Conservation (phyloP, 2,329 filamentous ascomycete species). For the Epichloe typhina region DNA sequence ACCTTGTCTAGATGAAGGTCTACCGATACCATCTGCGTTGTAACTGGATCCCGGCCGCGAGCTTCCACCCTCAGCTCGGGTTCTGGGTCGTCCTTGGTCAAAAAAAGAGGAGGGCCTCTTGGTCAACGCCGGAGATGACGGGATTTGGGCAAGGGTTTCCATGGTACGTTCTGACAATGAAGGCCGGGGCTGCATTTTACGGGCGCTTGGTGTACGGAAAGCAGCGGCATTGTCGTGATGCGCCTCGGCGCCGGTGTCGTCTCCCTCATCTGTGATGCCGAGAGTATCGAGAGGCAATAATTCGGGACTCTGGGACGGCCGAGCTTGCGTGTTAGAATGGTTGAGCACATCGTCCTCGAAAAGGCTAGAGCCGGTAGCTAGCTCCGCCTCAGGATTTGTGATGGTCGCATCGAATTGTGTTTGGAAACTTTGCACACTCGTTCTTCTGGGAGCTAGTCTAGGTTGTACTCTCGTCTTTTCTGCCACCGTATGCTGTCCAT, state of each 20-base stretch:
- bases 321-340: neutral
- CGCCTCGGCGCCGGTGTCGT: neutral
- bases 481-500: conserved; percentile 1
- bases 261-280: neutral
- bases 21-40: conserved; percentile 46
- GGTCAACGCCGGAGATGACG: conserved; percentile 60
- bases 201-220: conserved; percentile 11
- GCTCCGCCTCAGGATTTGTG: neutral
- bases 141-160: conserved; percentile 66
- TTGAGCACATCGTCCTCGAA: neutral
- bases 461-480: conserved; percentile 6
- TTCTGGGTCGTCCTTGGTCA: conserved; percentile 44
- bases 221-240: conserved; percentile 7
- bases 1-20: conserved; percentile 33
- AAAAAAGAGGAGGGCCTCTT: conserved; percentile 62
- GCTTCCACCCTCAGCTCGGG: conserved; percentile 29
- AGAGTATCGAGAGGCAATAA: neutral
- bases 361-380: neutral
- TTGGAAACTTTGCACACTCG: conserved; percentile 4
- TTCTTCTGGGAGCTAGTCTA: conserved; percentile 7
- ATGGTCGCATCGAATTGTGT: conserved; percentile 4
- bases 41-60: conserved; percentile 45
- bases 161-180: conserved; percentile 76
- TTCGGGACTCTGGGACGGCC: neutral
- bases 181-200: conserved; percentile 22